Base-by-base conservation (phyloP, 129 eudicot genomes). In the Arctium lappa region DNA sequence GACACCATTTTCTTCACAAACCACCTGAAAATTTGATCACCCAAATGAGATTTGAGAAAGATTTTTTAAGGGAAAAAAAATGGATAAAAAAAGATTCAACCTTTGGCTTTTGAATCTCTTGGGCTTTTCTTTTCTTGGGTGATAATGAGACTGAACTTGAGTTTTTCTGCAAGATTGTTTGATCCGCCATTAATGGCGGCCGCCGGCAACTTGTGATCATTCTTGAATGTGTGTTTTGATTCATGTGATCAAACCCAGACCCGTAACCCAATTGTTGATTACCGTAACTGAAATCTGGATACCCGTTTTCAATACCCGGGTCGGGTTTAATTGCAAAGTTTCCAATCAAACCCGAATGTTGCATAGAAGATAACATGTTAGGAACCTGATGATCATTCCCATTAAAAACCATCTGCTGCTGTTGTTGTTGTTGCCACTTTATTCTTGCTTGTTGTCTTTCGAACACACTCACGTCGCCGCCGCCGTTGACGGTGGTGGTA, bases 81-180 rank as follows among this genome's bases (percentile, higher is more conserved):
- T 36, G 13, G 73, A 77, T 33, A 60, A 80, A 22, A 22, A 22
- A 22, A 84, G 68, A 79, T 78, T 56, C 69, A 92, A 84, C 98
- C 97, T 94, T 87, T 83, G 72, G 85, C 33, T 83, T 76, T 11
- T 73, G 84, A 33, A 56, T 74, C 63, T 86, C 89, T 30, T 90
- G 91, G 74, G 92, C 79, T 74, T 95, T 95, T 78, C 98, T 90
- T 79, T 95, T 95, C 90, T 89, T 95, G 85, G 85, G 72, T 69
- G 82, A 75, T 80, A 65, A 79, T n/a, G 68, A 30, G 22, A 30
- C 70, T 44, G 81, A 68, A 44, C 56, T 82, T 50, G 80, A 68
- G 63, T 65, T 81, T 39, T 34, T 76, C 53, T 65, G 16, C 85
- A 56, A 82, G 30, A 27, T 29, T 33, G 66, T 65, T 10, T 76